A percentile compares a stretch with the other conserved stretches of the same genome.
phyloP scores from a whole-genome alignment of 192 early-diverging fungal species.

The Mortierella alpina region DNA sequence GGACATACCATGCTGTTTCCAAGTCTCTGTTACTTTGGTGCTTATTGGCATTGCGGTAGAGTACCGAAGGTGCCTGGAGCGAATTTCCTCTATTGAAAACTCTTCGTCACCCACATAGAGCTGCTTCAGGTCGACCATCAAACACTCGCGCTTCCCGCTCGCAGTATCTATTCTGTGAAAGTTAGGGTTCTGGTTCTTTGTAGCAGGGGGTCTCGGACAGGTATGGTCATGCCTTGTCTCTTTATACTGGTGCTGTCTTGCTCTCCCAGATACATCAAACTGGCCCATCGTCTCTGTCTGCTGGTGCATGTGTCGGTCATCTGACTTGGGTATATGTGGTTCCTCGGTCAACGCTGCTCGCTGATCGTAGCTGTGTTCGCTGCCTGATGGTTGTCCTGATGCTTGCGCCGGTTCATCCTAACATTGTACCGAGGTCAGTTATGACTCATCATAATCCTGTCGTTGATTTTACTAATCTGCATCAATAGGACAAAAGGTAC shows the following conservation, averaged over 20 bases:
- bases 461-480: neutral
- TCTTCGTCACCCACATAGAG: constrained; percentile 19
- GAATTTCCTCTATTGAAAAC: constrained; percentile 27
- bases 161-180: neutral
- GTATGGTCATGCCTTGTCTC: too few species aligned
- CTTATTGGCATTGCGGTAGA: neutral
- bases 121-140: constrained; percentile 18
- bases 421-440: neutral
- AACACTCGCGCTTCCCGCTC: constrained; percentile 8
- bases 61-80: constrained; percentile 6
- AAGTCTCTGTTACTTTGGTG: neutral
- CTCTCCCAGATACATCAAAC: too few species aligned
- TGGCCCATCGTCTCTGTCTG: too few species aligned
- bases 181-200: neutral
- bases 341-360: too few species aligned
- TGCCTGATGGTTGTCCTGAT: too few species aligned
- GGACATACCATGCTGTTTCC: neutral
- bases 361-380: too few species aligned
- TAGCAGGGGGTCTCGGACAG: too few species aligned
- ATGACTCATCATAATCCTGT: neutral
- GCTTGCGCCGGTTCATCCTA: too few species aligned
- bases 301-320: too few species aligned
- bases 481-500: neutral
- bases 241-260: too few species aligned
- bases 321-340: too few species aligned